Evolutionary conservation across 2,329 filamentous ascomycete genomes (phyloP), one percentile per base, ranked within the genome.

Genomic region (Aspergillus udagawae): DNA sequence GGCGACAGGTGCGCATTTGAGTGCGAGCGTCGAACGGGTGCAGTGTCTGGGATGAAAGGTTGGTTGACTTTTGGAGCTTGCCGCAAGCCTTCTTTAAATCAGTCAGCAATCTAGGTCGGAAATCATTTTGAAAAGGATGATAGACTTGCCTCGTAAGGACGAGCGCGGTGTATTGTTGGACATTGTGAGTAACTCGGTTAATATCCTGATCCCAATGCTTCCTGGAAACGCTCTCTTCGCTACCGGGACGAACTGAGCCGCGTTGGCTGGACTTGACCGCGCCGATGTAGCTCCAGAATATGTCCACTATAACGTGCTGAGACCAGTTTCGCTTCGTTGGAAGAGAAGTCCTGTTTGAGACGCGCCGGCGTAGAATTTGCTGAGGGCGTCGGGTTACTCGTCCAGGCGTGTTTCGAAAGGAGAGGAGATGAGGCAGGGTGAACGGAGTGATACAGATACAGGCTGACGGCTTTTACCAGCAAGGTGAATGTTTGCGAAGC

Each of bases 21-120:
- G 52, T 69, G 67, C 50, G 72, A 71, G 20, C 72, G 73, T 53
- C 73, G 67, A 27, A 67, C 66, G 28, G 73, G 72, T 10, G 71
- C 65, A 41, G 73, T 75, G 53, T 74, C 72, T 17, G 73, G 73
- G 48, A 74, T 70, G 52, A 75, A 75, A 14, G 73, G 72, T 54
- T 74, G 73, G 50, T 75, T 73, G 41, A 65, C 63, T 59, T 73
- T 75, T 1, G 73, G 73, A 20, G 73, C 72, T 62, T 74, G 71
- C 54, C 73, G 73, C 62, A 75, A 62, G 52, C 73, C 73, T 66
- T 75, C 73, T 75, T 54, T 52, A 32, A 25, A 47, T 38, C 25
- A 48, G 60, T 66, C 54, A 70, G 62, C 48, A 17, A 50, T 29
- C 25, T 41, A 41, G 12, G 23, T 41, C 17, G 45, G 35, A 21